Evolutionary conservation across 176 grass and related monocot species (phyloP).

Genomic region (Carex scoparia): DNA sequence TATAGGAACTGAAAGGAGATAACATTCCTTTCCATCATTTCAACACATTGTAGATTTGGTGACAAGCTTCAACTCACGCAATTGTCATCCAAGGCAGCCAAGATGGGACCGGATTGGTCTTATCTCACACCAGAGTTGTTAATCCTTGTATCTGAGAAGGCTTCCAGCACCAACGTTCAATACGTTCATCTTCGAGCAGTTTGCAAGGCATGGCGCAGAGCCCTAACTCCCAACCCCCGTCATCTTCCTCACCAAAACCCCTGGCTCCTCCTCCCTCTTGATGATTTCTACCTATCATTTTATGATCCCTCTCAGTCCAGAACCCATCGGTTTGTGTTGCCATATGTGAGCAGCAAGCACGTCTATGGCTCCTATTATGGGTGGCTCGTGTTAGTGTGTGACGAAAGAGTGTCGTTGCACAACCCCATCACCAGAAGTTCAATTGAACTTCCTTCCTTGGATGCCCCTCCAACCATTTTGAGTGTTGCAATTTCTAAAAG

Average conservation of each 20-base stretch:
- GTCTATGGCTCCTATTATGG: too few relatives aligned
- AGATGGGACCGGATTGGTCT: constrained; percentile 3
- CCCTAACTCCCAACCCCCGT: background rate
- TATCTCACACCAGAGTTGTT: background rate
- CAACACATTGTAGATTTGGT: background rate
- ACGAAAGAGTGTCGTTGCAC: too few relatives aligned
- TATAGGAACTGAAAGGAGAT: background rate
- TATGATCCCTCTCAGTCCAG: too few relatives aligned
- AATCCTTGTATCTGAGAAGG: background rate
- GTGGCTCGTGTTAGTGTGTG: too few relatives aligned
- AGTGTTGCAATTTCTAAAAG: background rate
- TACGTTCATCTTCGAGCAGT: background rate
- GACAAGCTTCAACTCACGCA: background rate
- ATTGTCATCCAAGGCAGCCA: background rate
- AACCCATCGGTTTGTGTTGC: too few relatives aligned
- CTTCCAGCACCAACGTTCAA: background rate
- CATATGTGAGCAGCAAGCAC: too few relatives aligned
- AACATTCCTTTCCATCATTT: background rate
- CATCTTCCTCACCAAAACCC: constrained; percentile 7
- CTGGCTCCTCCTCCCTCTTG: background rate
- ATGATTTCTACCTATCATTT: too few relatives aligned
- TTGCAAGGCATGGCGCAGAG: background rate
- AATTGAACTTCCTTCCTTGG: too few relatives aligned
- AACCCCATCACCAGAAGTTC: too few relatives aligned
- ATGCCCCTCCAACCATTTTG: too few relatives aligned